phyloP scores from a whole-genome alignment of 768 basidiomycete species.

The Phanerodontia chrysosporium region DNA sequence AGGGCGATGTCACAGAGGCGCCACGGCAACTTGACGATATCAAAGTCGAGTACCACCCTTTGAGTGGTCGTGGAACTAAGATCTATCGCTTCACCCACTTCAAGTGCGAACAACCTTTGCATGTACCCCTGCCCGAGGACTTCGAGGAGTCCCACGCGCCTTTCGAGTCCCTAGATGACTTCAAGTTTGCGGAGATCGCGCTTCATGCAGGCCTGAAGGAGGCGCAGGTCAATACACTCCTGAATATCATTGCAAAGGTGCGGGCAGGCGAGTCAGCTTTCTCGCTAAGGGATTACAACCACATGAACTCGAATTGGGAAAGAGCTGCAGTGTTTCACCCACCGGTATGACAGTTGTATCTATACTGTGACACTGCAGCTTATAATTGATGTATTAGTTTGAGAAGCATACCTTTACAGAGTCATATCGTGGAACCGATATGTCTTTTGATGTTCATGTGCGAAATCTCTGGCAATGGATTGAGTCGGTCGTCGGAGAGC shows the following conservation, averaged over 20 bases:
- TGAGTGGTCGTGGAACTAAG: background rate
- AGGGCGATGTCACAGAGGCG: background rate
- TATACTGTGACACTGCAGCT: background rate
- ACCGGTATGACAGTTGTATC: slow-evolving; percentile 1
- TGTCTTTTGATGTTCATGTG: slow-evolving; percentile 3
- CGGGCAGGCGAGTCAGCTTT: background rate
- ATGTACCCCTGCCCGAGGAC: background rate
- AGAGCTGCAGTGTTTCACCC: slow-evolving; percentile 4
- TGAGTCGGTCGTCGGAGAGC: slow-evolving; percentile 5
- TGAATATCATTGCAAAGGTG: slow-evolving; percentile 1
- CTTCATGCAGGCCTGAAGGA: background rate
- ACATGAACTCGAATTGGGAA: slow-evolving; percentile 2
- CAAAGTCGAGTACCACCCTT: slow-evolving; percentile 6
- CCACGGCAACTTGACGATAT: background rate
- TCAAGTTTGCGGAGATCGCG: slow-evolving; percentile 13
- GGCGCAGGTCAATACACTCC: background rate
- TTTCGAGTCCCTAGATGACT: slow-evolving; percentile 8
- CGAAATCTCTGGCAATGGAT: slow-evolving; percentile 14
- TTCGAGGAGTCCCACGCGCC: background rate
- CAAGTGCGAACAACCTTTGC: background rate
- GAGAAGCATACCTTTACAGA: background rate
- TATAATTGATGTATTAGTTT: background rate
- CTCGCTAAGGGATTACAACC: background rate
- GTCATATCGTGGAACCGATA: background rate
- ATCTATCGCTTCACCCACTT: background rate